Evolutionary conservation across 2,329 filamentous ascomycete genomes (phyloP).

Genomic region (Neocatenulostroma microsporum): DNA sequence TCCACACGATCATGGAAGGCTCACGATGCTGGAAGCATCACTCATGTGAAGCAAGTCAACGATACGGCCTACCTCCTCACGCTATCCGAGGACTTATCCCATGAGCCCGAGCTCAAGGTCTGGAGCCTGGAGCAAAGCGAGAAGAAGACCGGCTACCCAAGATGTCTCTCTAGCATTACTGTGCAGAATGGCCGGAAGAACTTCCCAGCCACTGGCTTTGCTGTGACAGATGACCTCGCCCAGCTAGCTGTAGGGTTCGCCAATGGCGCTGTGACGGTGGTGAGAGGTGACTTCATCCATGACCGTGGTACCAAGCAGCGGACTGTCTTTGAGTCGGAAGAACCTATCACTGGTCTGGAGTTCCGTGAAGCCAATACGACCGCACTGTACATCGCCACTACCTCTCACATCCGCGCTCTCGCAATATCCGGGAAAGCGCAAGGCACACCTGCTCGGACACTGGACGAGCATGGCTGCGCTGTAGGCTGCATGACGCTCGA

Average conservation of each 20-base stretch:
- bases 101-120: slow-evolving; percentile 86
- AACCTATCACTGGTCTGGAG: slow-evolving; percentile 88
- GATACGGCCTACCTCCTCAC: slow-evolving; percentile 82
- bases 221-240: slow-evolving; percentile 76
- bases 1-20: slow-evolving; percentile 78
- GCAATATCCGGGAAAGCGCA: slow-evolving; percentile 83
- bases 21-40: slow-evolving; percentile 71
- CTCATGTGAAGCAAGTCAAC: slow-evolving; percentile 85
- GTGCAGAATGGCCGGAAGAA: slow-evolving; percentile 87
- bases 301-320: slow-evolving; percentile 90
- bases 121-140: slow-evolving; percentile 92
- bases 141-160: slow-evolving; percentile 85
- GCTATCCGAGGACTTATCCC: slow-evolving; percentile 75
- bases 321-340: slow-evolving; percentile 92
- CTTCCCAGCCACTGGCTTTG: slow-evolving; percentile 91
- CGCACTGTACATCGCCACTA: slow-evolving; percentile 87
- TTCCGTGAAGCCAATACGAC: slow-evolving; percentile 59
- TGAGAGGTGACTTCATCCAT: slow-evolving; percentile 89
- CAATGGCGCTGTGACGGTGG: slow-evolving; percentile 87
- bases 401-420: slow-evolving; percentile 75
- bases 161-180: slow-evolving; percentile 74
- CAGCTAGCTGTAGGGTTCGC: slow-evolving; percentile 94
- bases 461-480: slow-evolving; percentile 84
- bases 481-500: slow-evolving; percentile 95
- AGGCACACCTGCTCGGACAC: slow-evolving; percentile 74